Percentiles rank a stretch among this genome's conserved stretches.
Evolutionary conservation across 148 eudicot genomes (phyloP).

Genomic region (Dysphania ambrosioides): DNA sequence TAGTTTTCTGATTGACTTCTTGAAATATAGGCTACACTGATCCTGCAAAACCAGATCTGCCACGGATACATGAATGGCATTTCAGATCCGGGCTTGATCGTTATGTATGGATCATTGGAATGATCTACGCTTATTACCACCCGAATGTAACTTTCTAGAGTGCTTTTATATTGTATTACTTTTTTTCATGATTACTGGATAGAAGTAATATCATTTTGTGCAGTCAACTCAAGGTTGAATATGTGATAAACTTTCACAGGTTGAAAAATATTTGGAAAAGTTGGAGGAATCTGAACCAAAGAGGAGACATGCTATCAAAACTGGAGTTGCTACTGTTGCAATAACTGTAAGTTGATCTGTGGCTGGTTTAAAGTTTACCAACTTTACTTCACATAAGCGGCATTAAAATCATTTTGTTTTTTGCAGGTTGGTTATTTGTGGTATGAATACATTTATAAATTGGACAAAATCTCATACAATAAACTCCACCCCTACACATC

Average conservation of each 20-base stretch:
- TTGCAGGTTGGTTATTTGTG: slow-evolving; percentile 92
- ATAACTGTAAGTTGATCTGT: slow-evolving; percentile 47
- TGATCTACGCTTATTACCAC: slow-evolving; percentile 92
- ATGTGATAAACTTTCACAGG: slow-evolving; percentile 35
- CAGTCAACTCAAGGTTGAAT: not conserved
- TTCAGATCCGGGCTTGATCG: slow-evolving; percentile 99
- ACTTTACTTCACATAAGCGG: not conserved
- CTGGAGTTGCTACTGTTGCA: slow-evolving; percentile 60
- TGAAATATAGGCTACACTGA: slow-evolving; percentile 63
- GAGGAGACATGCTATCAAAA: slow-evolving; percentile 63
- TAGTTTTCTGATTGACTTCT: slow-evolving; percentile 5
- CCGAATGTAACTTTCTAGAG: slow-evolving; percentile 58
- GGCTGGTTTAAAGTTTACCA: slow-evolving; percentile 4
- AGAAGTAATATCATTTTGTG: not conserved
- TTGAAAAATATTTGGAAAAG: slow-evolving; percentile 92
- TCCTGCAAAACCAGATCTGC: slow-evolving; percentile 94
- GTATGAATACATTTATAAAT: slow-evolving; percentile 90
- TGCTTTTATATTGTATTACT: not conserved
- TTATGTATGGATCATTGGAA: slow-evolving; percentile 93
- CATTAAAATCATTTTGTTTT: slow-evolving; percentile 2
- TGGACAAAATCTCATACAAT: slow-evolving; percentile 89
- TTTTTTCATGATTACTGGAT: not conserved
- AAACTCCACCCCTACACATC: slow-evolving; percentile 96
- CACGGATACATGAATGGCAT: slow-evolving; percentile 92
- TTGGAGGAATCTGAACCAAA: slow-evolving; percentile 83